Percentiles rank a stretch among this genome's conserved stretches.
Conservation (phyloP, 495 filamentous ascomycete species). For the Pseudevernia furfuracea region DNA sequence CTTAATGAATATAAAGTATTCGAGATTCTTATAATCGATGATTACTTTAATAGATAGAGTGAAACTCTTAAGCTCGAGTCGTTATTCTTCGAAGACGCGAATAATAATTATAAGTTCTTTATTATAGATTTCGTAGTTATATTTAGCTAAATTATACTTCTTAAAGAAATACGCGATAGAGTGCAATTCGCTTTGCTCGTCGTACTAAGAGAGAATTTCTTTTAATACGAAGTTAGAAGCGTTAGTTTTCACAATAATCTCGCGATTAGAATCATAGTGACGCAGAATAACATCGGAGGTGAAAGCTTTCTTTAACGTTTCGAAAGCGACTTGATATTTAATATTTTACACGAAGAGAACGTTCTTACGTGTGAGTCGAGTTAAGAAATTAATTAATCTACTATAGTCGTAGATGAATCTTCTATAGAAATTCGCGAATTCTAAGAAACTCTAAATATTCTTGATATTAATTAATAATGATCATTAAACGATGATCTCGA, state of each 20-base stretch:
- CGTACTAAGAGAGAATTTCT: slow-evolving; percentile 14
- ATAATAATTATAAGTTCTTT: slow-evolving; percentile 28
- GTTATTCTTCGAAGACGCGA: slow-evolving; percentile 1
- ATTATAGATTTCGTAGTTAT: slow-evolving; percentile 34
- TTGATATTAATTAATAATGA: background rate
- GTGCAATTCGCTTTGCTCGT: background rate
- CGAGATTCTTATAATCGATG: too few relatives aligned
- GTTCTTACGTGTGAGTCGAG: slow-evolving; percentile 22
- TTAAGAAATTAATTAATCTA: background rate
- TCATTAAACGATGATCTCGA: background rate
- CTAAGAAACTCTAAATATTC: background rate
- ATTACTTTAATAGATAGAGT: background rate
- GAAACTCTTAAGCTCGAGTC: slow-evolving; percentile 24
- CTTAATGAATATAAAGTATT: too few relatives aligned
- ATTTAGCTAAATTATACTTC: slow-evolving; percentile 26
- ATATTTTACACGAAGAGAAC: background rate
- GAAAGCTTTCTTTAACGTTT: slow-evolving; percentile 5
- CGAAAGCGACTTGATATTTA: background rate
- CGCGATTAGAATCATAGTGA: background rate
- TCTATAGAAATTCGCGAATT: slow-evolving; percentile 7
- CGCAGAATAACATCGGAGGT: background rate
- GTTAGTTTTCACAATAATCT: slow-evolving; percentile 11
- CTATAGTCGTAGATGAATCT: background rate
- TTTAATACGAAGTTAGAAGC: slow-evolving; percentile 3
- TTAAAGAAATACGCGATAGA: slow-evolving; percentile 28